Percentiles rank a stretch among this genome's conserved stretches.
Conservation (phyloP, 2,329 filamentous ascomycete genomes). For the Fusarium sp. region DNA sequence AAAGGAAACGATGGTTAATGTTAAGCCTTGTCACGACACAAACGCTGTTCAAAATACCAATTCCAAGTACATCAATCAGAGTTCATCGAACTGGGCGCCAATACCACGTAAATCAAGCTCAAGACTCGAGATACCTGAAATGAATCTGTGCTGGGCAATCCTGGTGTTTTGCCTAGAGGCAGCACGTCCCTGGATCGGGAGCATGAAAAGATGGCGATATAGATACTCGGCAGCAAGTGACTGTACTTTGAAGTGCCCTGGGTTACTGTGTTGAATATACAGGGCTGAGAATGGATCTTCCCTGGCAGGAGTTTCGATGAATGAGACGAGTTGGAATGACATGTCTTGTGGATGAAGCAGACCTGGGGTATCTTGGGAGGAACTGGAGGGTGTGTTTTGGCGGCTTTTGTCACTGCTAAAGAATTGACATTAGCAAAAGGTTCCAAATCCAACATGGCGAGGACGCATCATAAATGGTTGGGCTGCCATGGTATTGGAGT, state of each 20-base stretch:
- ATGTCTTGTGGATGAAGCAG: background rate
- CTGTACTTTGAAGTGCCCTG: background rate
- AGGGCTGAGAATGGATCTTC: slow-evolving; percentile 8
- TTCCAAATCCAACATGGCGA: background rate
- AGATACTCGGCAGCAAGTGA: background rate
- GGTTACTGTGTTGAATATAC: background rate
- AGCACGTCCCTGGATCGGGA: background rate
- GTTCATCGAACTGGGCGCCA: slow-evolving; percentile 8
- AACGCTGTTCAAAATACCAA: too few relatives aligned
- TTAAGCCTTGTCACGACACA: too few relatives aligned
- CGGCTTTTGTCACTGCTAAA: background rate
- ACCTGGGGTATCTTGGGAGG: background rate
- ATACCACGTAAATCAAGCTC: background rate
- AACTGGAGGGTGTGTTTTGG: background rate
- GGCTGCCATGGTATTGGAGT: too few relatives aligned
- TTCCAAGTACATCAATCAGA: too few relatives aligned
- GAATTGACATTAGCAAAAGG: background rate
- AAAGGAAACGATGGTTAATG: too few relatives aligned
- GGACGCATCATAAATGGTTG: too few relatives aligned
- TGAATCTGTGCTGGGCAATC: background rate
- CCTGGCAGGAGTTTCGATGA: background rate
- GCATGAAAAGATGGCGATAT: background rate
- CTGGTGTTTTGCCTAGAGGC: background rate
- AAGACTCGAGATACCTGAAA: background rate
- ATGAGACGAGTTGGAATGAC: slow-evolving; percentile 1